Percentiles rank a stretch among this genome's conserved stretches.
Conservation (phyloP, 176 grass and related monocot species). For the Themeda triandra region DNA sequence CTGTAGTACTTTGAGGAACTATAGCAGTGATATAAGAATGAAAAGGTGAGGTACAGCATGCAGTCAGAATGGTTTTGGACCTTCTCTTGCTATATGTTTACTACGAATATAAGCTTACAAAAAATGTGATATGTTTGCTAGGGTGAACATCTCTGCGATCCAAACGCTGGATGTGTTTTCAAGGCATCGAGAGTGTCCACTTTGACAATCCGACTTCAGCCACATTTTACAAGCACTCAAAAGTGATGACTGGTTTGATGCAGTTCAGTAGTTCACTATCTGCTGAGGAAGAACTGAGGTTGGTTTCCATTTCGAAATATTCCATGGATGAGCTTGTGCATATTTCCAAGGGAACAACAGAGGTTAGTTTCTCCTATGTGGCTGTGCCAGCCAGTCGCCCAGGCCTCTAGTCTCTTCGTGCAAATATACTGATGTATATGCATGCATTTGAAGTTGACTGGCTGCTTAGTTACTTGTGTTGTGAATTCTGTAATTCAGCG, state of each 20-base stretch:
- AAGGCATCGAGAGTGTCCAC: conserved; percentile 70
- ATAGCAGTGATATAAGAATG: conserved; percentile 81
- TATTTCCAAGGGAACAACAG: background rate
- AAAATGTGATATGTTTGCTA: conserved; percentile 34
- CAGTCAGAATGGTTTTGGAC: background rate
- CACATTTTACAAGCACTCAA: conserved; percentile 72
- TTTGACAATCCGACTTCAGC: conserved; percentile 76
- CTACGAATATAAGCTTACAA: conserved; percentile 5
- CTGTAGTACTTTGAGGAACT: conserved; percentile 89
- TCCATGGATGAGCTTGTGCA: background rate
- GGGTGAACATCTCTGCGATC: conserved; percentile 78
- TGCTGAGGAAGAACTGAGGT: conserved; percentile 51
- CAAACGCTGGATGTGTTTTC: conserved; percentile 68
- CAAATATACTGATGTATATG: background rate
- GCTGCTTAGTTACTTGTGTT: background rate
- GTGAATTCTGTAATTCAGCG: background rate
- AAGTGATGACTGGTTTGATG: conserved; percentile 85
- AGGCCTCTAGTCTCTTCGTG: background rate
- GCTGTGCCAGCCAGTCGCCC: background rate
- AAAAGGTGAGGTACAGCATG: conserved; percentile 46
- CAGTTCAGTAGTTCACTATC: conserved; percentile 58
- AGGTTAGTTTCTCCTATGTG: background rate
- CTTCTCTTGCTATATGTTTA: background rate
- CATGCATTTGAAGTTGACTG: background rate
- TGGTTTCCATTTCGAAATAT: conserved; percentile 10